Base-by-base conservation (phyloP, 2,329 filamentous ascomycete species). In the Penicillium sp. region DNA sequence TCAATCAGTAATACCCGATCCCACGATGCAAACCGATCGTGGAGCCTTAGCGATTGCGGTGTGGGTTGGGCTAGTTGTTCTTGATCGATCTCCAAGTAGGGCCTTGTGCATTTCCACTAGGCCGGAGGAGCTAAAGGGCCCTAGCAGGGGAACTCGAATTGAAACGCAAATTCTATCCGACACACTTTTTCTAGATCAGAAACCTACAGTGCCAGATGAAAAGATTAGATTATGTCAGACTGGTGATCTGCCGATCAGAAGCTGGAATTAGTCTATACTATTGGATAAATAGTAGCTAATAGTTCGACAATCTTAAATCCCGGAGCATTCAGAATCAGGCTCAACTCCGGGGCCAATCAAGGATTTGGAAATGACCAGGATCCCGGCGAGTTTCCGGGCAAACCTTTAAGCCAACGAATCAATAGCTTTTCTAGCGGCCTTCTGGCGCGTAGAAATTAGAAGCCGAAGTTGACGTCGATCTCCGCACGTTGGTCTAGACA, bases 401-500 rank as follows among this genome's bases (percentile, higher is more conserved):
- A 9, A 5, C 16, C 22, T n/a, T n/a, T 34, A 31, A 13, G 7
- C 22, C 24, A 36, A 11, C 50, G 44, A 49, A 53, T 49, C 13
- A 43, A 14, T 11, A 13, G 16, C 38, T 11, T 8, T 5, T n/a
- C 27, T 2, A 11, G 7, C 8, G 27, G 4, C 7, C 3, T 22
- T 18, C 34, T 22, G n/a, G 13, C 16, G 14, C 31, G 7, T n/a
- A 13, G n/a, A 36, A 48, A 13, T 4, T 2, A n/a, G 31, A 24
- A 5, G 13, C 42, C 16, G 32, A 31, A 40, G 40, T 44, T 39
- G 27, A 49, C 34, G 45, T 18, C 18, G 52, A 45, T 54, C 52
- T 18, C 38, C 52, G 31, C 29, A 48, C 29, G 21, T 52, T 53
- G 6, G 29, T 32, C 24, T 50, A 24, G 4, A 3, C 38, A 32